Evolutionary conservation across 2,329 filamentous ascomycete species (phyloP).

Genomic region (Pezicula rhizophila): DNA sequence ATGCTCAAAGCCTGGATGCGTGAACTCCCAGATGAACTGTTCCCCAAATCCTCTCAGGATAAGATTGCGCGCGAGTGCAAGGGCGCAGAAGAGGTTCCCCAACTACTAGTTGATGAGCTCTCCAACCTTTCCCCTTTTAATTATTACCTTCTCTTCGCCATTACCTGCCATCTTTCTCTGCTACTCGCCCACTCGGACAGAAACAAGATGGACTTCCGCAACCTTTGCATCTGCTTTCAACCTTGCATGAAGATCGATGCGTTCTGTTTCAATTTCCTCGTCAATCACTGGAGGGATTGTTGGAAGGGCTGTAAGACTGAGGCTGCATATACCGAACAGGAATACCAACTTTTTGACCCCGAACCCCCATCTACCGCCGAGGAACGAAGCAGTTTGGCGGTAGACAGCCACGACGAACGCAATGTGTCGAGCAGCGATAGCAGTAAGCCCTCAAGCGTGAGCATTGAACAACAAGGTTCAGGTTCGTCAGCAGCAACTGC

Average conservation of each 20-base stretch:
- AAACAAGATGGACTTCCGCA: slow-evolving; percentile 98
- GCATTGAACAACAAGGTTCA: slow-evolving; percentile 3
- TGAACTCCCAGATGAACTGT: slow-evolving; percentile 88
- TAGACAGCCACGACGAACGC: slow-evolving; percentile 42
- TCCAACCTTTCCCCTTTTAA: slow-evolving; percentile 94
- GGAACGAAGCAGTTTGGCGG: slow-evolving; percentile 23
- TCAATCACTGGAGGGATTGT: slow-evolving; percentile 92
- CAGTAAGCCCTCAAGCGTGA: slow-evolving; percentile 42
- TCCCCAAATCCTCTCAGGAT: slow-evolving; percentile 78
- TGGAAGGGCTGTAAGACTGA: slow-evolving; percentile 96
- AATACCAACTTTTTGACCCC: slow-evolving; percentile 55
- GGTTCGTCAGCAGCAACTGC: background rate
- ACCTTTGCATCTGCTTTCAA: slow-evolving; percentile 94
- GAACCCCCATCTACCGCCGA: slow-evolving; percentile 39
- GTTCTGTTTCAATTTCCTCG: slow-evolving; percentile 91
- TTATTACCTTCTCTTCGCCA: slow-evolving; percentile 95
- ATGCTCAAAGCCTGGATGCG: slow-evolving; percentile 96
- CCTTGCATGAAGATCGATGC: slow-evolving; percentile 94
- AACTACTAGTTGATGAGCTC: slow-evolving; percentile 82
- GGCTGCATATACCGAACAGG: slow-evolving; percentile 67
- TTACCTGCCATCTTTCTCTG: slow-evolving; percentile 90
- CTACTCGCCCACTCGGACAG: slow-evolving; percentile 86
- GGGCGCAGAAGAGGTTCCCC: slow-evolving; percentile 73
- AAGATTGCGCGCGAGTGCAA: slow-evolving; percentile 74
- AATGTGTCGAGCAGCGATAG: slow-evolving; percentile 61